These are phyloP conservation scores for Sesbania bispinosa DNA, from an alignment of 306 rosid genomes.

Conservation along the genomic window DNA sequence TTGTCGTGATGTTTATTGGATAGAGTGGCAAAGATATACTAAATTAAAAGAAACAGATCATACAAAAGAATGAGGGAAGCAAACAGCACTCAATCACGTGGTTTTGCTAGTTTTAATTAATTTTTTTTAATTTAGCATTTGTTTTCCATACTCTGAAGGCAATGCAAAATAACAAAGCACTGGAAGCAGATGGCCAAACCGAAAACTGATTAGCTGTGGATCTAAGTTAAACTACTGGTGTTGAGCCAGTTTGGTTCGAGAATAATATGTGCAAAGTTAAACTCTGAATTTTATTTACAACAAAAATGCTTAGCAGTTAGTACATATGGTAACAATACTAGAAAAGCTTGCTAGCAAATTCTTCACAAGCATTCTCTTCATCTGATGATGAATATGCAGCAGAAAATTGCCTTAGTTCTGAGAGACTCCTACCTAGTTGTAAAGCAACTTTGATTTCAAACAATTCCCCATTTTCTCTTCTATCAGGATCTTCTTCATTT, in stretches of 20 bases:
- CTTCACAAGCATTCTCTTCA: constrained; percentile 28
- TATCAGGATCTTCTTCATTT: constrained; percentile 35
- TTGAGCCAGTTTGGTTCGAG: neutral
- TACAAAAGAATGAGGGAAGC: neutral
- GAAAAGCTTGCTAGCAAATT: constrained; percentile 70
- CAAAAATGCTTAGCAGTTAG: neutral
- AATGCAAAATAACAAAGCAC: neutral
- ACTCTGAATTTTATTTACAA: constrained; percentile 18
- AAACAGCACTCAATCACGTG: neutral
- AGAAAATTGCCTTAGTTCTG: constrained; percentile 54
- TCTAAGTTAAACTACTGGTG: neutral
- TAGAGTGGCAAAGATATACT: neutral
- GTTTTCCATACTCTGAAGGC: neutral
- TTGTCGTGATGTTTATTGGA: neutral
- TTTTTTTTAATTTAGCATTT: neutral
- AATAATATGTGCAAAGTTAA: constrained; percentile 3
- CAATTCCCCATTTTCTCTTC: constrained; percentile 67
- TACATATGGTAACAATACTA: constrained; percentile 21
- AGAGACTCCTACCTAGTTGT: constrained; percentile 58
- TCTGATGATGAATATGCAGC: constrained; percentile 26
- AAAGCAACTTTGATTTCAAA: constrained; percentile 65
- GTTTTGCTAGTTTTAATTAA: neutral
- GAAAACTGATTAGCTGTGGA: neutral
- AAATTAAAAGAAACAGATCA: neutral
- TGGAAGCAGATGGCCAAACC: neutral